phyloP scores from a whole-genome alignment of 495 filamentous ascomycete genomes.

The Extremus antarcticus region DNA sequence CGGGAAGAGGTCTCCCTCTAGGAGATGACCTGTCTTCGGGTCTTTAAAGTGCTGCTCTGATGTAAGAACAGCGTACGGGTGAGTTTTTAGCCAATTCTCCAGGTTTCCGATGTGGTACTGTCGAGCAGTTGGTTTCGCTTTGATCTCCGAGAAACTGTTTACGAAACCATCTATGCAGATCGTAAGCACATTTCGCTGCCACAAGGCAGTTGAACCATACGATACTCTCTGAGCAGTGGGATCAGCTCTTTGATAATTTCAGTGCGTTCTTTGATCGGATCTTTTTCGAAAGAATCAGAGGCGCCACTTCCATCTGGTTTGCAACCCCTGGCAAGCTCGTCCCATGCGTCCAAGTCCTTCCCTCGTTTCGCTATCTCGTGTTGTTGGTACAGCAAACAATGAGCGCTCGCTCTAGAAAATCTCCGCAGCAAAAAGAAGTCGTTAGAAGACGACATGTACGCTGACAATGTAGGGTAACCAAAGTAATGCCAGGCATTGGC shows the following conservation, averaged over 20 bases:
- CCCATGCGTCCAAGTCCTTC: background rate
- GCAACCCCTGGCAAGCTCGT: background rate
- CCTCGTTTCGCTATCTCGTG: background rate
- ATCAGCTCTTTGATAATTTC: background rate
- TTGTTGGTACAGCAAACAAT: constrained; percentile 1
- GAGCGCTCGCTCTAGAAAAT: background rate
- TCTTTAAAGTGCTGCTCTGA: background rate
- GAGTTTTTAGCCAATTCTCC: background rate
- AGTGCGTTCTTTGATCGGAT: background rate
- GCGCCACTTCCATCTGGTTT: background rate
- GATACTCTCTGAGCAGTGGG: background rate
- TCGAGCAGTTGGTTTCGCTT: background rate
- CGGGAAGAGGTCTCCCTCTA: constrained; percentile 3
- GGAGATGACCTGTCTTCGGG: background rate
- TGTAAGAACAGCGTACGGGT: background rate
- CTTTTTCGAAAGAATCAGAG: background rate
- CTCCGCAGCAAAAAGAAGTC: constrained; percentile 3
- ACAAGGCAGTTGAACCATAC: background rate
- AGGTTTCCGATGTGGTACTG: background rate
- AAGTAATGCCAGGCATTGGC: background rate
- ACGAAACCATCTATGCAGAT: background rate
- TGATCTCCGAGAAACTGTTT: background rate
- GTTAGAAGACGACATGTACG: background rate
- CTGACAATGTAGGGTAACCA: background rate
- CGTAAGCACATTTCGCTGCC: background rate